Base-by-base conservation (phyloP, 2,329 filamentous ascomycete species). In the Cladosporium colombiae region DNA sequence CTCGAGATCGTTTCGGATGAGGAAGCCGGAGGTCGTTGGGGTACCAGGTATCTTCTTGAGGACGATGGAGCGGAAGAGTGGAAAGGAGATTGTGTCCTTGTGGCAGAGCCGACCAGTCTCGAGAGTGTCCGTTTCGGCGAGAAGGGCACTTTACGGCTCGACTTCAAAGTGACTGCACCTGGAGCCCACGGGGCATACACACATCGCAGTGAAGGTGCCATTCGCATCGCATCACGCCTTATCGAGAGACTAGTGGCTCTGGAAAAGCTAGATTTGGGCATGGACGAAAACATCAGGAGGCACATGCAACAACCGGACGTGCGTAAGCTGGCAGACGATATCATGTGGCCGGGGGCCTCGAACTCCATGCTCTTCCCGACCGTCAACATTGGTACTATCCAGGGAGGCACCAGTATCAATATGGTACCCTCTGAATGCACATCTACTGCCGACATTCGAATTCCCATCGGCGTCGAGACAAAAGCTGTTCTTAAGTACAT, bases 341-440 rank as follows among this genome's bases (percentile, higher is more conserved):
- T 77, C 18, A 80, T 80, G 77, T 77, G 78, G 2, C 14, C 67
- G 27, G 78, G 78, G 0, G 75, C 78, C 7, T 72, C 74, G 6
- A 70, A 74, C 44, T 73, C 74, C 10, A 72, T 78, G 50, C 64
- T 76, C 6, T 72, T 68, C 49, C 75, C 79, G 0, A 81, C 78
- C 0, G 70, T 81, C 13, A 80, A 80, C 62, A 78, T 80, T 40
- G 79, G 79, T 11, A 77, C 74, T 5, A 77, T 81, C n/a, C 69
- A 73, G 29, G 79, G 79, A 6, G 80, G 79, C 2, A 66, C 76
- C 11, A 80, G 81, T 64, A 78, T 81, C 67, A 81, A 81, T 66
- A 78, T 79, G 71, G 80, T 81, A 29, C 78, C 79, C 0, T 75
- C 76, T 4, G 53, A 67, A 18, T 80, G 78, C 56, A 66, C 70